phyloP scores from a whole-genome alignment of 805 yeast species.

The Candida silvicultrix region DNA sequence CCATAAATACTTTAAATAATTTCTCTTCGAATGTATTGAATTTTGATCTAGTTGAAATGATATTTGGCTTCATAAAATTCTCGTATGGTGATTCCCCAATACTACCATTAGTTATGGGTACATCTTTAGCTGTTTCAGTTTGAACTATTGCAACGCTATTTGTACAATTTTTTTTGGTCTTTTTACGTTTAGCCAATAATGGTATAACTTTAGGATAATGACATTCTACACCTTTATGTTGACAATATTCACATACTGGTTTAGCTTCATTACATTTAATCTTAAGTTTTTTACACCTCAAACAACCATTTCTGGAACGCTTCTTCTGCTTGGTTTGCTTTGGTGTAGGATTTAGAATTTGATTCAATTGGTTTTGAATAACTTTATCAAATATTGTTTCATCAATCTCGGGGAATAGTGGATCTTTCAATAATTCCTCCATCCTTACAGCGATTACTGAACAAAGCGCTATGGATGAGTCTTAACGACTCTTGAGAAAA shows the following conservation, averaged over 20 bases:
- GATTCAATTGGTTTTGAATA: background rate
- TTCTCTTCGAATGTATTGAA: background rate
- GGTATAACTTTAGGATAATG: conserved; percentile 35
- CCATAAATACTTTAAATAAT: background rate
- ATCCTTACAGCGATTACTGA: too few species aligned
- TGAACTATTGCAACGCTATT: too few species aligned
- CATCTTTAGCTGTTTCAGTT: too few species aligned
- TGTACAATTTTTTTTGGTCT: background rate
- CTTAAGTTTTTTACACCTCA: conserved; percentile 79
- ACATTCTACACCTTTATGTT: conserved; percentile 69
- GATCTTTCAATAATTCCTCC: background rate
- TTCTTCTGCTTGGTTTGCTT: background rate
- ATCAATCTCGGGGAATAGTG: background rate
- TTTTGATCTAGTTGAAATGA: background rate
- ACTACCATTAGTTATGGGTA: too few species aligned
- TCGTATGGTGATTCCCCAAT: background rate
- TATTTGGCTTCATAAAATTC: background rate
- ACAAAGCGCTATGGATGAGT: too few species aligned
- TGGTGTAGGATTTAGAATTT: background rate
- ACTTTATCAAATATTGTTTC: background rate
- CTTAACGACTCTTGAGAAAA: too few species aligned
- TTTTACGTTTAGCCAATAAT: background rate
- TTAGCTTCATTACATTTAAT: conserved; percentile 87
- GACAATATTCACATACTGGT: conserved; percentile 77
- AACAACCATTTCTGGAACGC: conserved; percentile 82